Evolutionary conservation across 2,329 filamentous ascomycete species (phyloP), one percentile per base, ranked within the genome.

Genomic region (Xylaria multiplex): DNA sequence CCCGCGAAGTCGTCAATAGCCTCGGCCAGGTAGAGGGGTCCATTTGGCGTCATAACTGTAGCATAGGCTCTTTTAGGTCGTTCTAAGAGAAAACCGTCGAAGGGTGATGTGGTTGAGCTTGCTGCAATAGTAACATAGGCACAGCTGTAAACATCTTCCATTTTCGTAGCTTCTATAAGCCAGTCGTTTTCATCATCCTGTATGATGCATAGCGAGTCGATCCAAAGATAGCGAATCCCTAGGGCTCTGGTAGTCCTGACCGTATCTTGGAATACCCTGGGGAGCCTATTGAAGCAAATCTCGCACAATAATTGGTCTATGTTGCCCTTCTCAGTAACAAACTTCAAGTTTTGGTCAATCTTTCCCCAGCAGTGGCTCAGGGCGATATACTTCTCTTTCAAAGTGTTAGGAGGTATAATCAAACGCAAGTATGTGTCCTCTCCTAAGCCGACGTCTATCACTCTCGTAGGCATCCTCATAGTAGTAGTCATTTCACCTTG

Each of bases 361-460:
- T n/a, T 24, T 0, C 59, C 59, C 59, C 59, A 62, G 19, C 59
- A 62, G 16, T 62, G 59, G 22, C 59, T 62, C 16, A 62, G 16
- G 3, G 59, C 50, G 7, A 49, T 42, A 37, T 45, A 59, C 3
- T 9, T 13, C 1, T 40, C 45, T 30, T 27, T 49, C 16, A 24
- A 6, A 40, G 24, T 48, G 30, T 19, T 48, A 1, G 49, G 37
- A 30, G 49, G 49, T 40, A 5, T 11, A 9, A 48, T 22, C 19
- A 54, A n/a, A 40, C 59, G 59, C 19, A 48, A 46, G 2, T 4
- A 24, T 27, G 27, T 11, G 8, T 16, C 22, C n/a, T 48, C 19
- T 3, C 6, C 27, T n/a, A 6, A 22, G 7, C 50, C 59, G 30
- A 61, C 59, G 7, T 61, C 59, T 13, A 61, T n/a, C 9, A 61